phyloP scores from a whole-genome alignment of 2,329 filamentous ascomycete species.

The Botrytis sinoallii region DNA sequence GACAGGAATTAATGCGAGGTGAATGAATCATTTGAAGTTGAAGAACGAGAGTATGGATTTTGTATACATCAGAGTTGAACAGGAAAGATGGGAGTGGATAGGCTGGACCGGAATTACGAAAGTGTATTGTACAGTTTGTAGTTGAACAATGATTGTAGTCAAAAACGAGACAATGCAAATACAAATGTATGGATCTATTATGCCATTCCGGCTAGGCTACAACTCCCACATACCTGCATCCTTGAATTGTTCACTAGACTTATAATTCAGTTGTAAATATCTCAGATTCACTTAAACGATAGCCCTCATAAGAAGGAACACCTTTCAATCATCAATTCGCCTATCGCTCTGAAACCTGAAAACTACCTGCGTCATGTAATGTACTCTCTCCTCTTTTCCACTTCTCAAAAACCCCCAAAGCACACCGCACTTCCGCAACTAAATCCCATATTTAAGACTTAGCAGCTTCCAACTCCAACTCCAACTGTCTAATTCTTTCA shows the following conservation, averaged over 20 bases:
- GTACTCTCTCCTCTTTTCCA: not conserved
- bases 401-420: not conserved
- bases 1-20: accelerated
- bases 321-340: not conserved
- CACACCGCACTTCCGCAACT: not conserved
- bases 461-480: constrained; percentile 63
- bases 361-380: constrained; percentile 5
- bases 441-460: constrained; percentile 42
- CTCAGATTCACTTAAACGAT: not conserved
- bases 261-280: not conserved
- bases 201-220: not conserved
- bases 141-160: not conserved
- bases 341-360: constrained; percentile 6
- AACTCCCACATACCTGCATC: not conserved
- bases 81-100: not conserved
- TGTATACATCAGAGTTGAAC: not conserved
- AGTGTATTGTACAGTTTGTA: not conserved
- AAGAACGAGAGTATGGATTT: too few relatives aligned
- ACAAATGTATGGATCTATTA: not conserved
- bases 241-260: not conserved
- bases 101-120: not conserved
- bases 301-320: not conserved
- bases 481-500: constrained; percentile 65
- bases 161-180: not conserved
- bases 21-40: not conserved